Conservation (phyloP, 148 eudicot species). For the Camellia sinensis region DNA sequence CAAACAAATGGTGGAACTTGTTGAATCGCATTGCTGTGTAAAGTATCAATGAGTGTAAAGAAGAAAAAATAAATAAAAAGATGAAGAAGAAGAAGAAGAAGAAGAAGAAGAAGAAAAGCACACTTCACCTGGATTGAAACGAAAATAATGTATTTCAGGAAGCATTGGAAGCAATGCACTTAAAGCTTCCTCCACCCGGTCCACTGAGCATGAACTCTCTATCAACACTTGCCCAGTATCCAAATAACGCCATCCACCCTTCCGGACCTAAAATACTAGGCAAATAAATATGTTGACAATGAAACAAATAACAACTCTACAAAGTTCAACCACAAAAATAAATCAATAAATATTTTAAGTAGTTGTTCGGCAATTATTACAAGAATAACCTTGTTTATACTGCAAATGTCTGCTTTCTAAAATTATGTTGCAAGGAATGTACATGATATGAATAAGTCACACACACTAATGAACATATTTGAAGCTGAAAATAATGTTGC, state of each 20-base stretch:
- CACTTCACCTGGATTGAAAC: slow-evolving; percentile 86
- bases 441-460: neutral
- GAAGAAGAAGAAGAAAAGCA: neutral
- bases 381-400: neutral
- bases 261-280: neutral
- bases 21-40: neutral
- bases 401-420: neutral
- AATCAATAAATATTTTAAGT: too few relatives aligned
- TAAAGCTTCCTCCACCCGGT: slow-evolving; percentile 95
- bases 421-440: neutral
- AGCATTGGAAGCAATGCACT: slow-evolving; percentile 90
- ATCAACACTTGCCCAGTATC: slow-evolving; percentile 34
- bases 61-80: too few relatives aligned
- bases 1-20: too few relatives aligned
- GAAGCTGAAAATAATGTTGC: neutral
- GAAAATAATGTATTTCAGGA: slow-evolving; percentile 86
- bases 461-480: neutral
- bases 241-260: too few relatives aligned
- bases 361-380: too few relatives aligned
- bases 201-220: slow-evolving; percentile 96
- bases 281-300: neutral
- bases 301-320: neutral
- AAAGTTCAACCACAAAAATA: neutral
- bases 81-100: neutral
- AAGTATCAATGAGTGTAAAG: neutral